Evolutionary conservation across 1,284 basidiomycete species (phyloP).

Genomic region (Thecaphora frezii): DNA sequence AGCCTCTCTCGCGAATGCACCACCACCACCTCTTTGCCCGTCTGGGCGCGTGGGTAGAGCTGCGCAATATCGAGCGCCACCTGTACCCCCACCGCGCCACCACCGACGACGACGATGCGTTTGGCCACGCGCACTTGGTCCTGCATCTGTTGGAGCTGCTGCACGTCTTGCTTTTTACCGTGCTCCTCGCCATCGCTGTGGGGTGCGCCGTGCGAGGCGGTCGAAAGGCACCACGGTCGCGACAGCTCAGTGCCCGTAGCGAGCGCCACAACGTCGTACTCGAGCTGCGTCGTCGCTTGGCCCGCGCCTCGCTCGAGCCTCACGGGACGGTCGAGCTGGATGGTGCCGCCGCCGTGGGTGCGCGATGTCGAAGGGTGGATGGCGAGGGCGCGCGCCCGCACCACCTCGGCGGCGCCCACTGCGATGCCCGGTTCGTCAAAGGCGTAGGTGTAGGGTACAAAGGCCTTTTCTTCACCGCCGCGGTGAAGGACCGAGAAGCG

Average conservation of each 20-base stretch:
- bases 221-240: conserved; percentile 18
- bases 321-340: conserved; percentile 12
- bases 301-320: background rate
- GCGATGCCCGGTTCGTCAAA: conserved; percentile 67
- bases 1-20: conserved; percentile 29
- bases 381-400: conserved; percentile 21
- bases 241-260: conserved; percentile 26
- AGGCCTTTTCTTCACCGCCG: conserved; percentile 63
- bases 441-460: conserved; percentile 67
- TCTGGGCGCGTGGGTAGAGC: conserved; percentile 15
- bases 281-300: conserved; percentile 4
- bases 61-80: conserved; percentile 51
- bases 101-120: conserved; percentile 52
- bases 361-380: conserved; percentile 4
- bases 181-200: background rate
- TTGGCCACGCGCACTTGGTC: conserved; percentile 31
- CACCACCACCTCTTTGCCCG: conserved; percentile 26
- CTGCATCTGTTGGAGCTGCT: conserved; percentile 39
- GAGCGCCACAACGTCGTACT: conserved; percentile 28
- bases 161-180: conserved; percentile 39
- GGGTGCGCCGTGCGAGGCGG: background rate
- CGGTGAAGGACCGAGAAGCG: conserved; percentile 62
- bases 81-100: conserved; percentile 55
- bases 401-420: background rate
- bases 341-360: background rate